phyloP scores from a whole-genome alignment of 106 monocot genomes.

The Acorus calamus region DNA sequence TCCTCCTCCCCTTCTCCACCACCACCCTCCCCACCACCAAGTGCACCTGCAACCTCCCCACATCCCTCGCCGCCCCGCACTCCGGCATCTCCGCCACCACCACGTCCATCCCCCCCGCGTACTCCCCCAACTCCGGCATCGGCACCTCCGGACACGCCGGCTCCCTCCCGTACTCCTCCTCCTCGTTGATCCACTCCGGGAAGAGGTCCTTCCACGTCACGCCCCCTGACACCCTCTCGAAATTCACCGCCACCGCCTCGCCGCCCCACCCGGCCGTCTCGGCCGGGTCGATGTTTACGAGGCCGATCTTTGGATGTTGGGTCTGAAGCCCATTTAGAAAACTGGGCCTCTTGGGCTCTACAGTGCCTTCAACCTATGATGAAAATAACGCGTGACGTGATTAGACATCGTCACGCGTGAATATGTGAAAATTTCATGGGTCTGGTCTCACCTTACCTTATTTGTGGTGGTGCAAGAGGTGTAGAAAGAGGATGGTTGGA shows the following conservation, averaged over 20 bases:
- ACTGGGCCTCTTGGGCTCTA: constrained; percentile 11
- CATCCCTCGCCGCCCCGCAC: constrained; percentile 47
- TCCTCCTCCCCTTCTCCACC: constrained; percentile 32
- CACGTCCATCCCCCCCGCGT: constrained; percentile 40
- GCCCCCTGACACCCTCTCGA: constrained; percentile 34
- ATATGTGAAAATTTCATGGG: neutral
- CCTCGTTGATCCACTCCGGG: constrained; percentile 91
- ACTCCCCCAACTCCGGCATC: constrained; percentile 48
- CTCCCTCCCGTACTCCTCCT: constrained; percentile 45
- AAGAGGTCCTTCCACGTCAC: constrained; percentile 75
- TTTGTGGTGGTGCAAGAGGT: constrained; percentile 11
- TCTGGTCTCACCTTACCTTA: constrained; percentile 72
- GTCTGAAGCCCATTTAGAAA: constrained; percentile 13
- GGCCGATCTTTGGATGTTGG: constrained; percentile 17
- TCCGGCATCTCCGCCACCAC: constrained; percentile 53
- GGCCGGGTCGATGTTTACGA: constrained; percentile 39
- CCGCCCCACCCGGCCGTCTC: constrained; percentile 18
- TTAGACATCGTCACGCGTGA: neutral
- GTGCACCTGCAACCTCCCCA: constrained; percentile 64
- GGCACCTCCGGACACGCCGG: constrained; percentile 77
- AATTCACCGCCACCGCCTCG: constrained; percentile 15
- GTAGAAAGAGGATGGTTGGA: constrained; percentile 24
- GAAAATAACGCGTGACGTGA: neutral
- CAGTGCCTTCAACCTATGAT: constrained; percentile 5
- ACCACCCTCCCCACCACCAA: constrained; percentile 55